phyloP scores from a whole-genome alignment of 805 yeast species.

The Saccharomycopsis sp. region DNA sequence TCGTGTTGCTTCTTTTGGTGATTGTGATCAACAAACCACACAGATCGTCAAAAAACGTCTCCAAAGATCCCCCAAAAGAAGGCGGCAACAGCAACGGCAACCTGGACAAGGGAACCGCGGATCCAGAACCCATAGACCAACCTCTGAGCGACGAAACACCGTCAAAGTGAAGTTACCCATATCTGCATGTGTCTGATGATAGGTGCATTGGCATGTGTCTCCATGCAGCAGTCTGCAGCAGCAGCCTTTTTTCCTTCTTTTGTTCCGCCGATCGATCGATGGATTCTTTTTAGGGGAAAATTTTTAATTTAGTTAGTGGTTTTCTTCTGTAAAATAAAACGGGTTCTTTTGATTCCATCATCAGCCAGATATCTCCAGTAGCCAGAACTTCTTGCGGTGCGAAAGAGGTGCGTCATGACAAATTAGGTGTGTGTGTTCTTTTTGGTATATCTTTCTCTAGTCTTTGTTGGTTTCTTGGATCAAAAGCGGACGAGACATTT shows the following conservation, averaged over 20 bases:
- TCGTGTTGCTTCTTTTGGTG: constrained; percentile 55
- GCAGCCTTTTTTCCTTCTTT: neutral
- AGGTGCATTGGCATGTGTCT: neutral
- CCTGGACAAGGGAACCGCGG: neutral
- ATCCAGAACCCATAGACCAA: neutral
- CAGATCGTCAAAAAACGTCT: neutral
- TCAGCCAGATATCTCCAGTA: neutral
- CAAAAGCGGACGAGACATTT: neutral
- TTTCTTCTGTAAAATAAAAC: neutral
- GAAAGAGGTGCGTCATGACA: neutral
- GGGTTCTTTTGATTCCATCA: neutral
- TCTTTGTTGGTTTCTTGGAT: constrained; percentile 1
- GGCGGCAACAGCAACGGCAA: neutral
- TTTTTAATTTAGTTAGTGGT: neutral
- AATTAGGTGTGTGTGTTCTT: neutral
- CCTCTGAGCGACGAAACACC: neutral
- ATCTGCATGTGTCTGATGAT: neutral
- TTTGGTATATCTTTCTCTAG: constrained; percentile 3
- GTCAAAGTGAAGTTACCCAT: too few species aligned
- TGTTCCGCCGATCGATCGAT: neutral
- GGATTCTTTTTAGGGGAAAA: neutral
- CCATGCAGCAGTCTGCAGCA: neutral
- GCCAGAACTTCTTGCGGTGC: neutral
- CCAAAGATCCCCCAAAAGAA: neutral
- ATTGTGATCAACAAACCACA: neutral